phyloP scores from a whole-genome alignment of 2,329 filamentous ascomycete genomes.

The Nemania sp. region DNA sequence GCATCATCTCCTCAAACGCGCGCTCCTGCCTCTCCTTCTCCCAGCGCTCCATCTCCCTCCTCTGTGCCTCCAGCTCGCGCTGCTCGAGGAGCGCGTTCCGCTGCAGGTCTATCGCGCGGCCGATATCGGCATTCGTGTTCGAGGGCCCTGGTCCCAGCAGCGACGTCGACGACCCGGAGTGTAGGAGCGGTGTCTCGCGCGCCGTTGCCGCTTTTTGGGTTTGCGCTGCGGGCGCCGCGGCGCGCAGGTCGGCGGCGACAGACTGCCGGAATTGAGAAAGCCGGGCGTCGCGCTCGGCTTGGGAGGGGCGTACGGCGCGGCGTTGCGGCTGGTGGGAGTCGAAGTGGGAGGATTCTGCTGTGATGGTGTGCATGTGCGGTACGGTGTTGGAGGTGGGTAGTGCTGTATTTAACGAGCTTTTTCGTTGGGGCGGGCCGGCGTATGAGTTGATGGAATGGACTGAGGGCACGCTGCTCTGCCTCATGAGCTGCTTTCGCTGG shows the following conservation, averaged over 20 bases:
- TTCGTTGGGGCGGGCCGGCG: constrained; percentile 28
- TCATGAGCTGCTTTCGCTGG: constrained; percentile 72
- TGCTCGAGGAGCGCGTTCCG: constrained; percentile 69
- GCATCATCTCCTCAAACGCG: constrained; percentile 80
- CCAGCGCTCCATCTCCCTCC: constrained; percentile 67
- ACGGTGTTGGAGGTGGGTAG: constrained; percentile 25
- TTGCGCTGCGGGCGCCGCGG: constrained; percentile 53
- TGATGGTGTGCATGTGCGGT: constrained; percentile 41
- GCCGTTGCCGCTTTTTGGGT: constrained; percentile 40
- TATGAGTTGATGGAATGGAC: constrained; percentile 39
- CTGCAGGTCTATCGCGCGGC: constrained; percentile 65
- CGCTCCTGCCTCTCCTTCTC: constrained; percentile 70
- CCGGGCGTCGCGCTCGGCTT: constrained; percentile 65
- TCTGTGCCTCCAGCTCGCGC: constrained; percentile 71
- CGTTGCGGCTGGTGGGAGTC: constrained; percentile 69
- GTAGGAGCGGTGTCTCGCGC: constrained; percentile 55
- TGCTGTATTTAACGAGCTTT: constrained; percentile 19
- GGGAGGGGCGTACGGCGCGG: constrained; percentile 56
- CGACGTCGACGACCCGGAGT: constrained; percentile 47
- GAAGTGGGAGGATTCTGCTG: constrained; percentile 56
- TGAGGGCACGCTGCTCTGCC: constrained; percentile 60
- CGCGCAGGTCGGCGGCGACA: constrained; percentile 70
- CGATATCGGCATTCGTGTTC: constrained; percentile 57
- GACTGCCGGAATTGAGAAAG: constrained; percentile 76
- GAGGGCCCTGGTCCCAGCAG: constrained; percentile 37